Base-by-base conservation (phyloP, 2,329 filamentous ascomycete species). In the Sclerotinia glacialis region DNA sequence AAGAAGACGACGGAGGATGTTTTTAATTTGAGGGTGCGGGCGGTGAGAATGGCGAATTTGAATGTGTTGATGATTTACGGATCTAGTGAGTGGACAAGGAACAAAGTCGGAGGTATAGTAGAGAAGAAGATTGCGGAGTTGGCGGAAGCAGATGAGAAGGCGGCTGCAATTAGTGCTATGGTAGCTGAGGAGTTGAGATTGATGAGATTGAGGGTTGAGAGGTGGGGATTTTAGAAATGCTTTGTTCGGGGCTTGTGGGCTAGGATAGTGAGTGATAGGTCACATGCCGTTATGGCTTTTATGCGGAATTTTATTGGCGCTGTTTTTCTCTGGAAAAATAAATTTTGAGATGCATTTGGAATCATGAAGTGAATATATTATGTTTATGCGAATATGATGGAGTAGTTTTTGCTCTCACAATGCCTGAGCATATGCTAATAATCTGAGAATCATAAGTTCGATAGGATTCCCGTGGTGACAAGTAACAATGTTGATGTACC, bases 91-190 rank as follows among this genome's bases (percentile, higher is more conserved):
- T 60, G 42, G 42, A 47, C 42, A n/a, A 49, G 42, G 8, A 34
- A n/a, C 18, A 21, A n/a, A 37, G 37, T 47, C 12, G 42, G 42
- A 5, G 14, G 7, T 1, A 9, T 60, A 4, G 28, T 34, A 11
- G 18, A 60, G 42, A 47, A 44, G 42, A 59, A 47, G 42, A 60
- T 60, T 47, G 42, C 3, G 56, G 28, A 37, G 26, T 34, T 60
- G 26, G 12, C 37, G 28, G 9, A 37, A 11, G 21, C 5, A 11
- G 52, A 54, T 12, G 21, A n/a, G 12, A 18, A n/a, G 14, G 21
- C 44, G 37, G 28, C 42, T 18, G 4, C 5, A 18, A 6, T 60
- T 37, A 37, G 28, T n/a, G 42, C 28, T 12, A 21, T 31, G 16
- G 12, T 34, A 26, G 21, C 28, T 2, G 44, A n/a, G 11, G 44